These are phyloP conservation scores for Phytophthora constricta DNA, from an alignment of 352 stramenopile species.

Conservation along the genomic window DNA sequence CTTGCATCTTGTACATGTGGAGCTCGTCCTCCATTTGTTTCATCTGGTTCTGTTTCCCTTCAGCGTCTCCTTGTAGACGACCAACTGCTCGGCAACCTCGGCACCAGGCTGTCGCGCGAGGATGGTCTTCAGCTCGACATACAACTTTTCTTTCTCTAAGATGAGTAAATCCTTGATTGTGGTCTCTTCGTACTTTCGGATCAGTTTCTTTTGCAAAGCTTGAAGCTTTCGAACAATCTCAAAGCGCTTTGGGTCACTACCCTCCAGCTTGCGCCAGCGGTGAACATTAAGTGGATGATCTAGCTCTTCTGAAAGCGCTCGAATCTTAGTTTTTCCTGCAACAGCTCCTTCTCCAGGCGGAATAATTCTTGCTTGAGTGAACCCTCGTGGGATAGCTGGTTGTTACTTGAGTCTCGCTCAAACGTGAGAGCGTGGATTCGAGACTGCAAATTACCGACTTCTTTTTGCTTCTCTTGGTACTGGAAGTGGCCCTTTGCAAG, in stretches of 20 bases:
- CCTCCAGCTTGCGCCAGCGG: conserved; percentile 91
- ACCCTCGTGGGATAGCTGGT: conserved; percentile 66
- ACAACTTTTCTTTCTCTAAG: conserved; percentile 92
- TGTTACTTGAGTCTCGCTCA: conserved; percentile 68
- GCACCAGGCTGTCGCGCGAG: conserved; percentile 86
- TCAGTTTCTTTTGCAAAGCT: conserved; percentile 81
- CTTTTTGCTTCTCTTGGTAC: conserved; percentile 74
- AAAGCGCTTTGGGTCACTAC: conserved; percentile 87
- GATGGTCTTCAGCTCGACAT: conserved; percentile 92
- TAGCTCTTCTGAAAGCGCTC: conserved; percentile 89
- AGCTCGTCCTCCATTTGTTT: conserved; percentile 91
- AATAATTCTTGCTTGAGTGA: conserved; percentile 69
- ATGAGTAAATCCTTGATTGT: conserved; percentile 77
- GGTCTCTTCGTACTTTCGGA: conserved; percentile 81
- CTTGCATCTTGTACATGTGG: conserved; percentile 93
- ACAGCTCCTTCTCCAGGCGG: conserved; percentile 73
- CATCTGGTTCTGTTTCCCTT: conserved; percentile 87
- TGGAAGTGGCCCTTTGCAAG: conserved; percentile 79
- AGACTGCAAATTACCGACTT: conserved; percentile 58
- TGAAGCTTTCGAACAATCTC: conserved; percentile 92
- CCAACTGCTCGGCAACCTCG: conserved; percentile 89
- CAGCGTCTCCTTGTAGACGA: conserved; percentile 87
- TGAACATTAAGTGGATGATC: conserved; percentile 93
- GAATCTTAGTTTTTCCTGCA: conserved; percentile 90
- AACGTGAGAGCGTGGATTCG: conserved; percentile 64